Evolutionary conservation across 1,139 yeast species (phyloP), one percentile per base, ranked within the genome.

Genomic region (Zhuliangozyma blackwelliae): DNA sequence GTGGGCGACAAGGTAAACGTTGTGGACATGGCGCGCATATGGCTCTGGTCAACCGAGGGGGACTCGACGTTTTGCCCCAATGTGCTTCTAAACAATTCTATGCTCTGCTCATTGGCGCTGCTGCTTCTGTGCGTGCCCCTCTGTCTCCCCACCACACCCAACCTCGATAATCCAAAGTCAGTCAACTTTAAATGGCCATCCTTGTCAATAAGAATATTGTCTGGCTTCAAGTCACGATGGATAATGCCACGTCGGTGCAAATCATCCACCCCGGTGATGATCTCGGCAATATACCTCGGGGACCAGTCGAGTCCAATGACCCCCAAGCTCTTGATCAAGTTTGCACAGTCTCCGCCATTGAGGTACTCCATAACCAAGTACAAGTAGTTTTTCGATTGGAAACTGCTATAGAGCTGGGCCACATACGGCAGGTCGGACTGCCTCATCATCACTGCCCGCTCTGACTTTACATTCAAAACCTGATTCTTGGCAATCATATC

Each of bases 401-500:
- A 94, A 28, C 95, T 84, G 37, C 84, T 85, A 55, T 82, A 87
- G 29, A 94, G 68, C 52, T 85, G 90, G 1, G 96, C 97, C 41
- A 92, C 97, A 56, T 85, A 89, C 0, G 96, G 95, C 30, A 94
- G 85, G 48, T 89, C 95, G 2, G 95, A 78, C 54, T 94, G 98
- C 5, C 95, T 82, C 95, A 94, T 92, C 92, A 94, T 83, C 21
- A 92, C 94, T 0, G 97, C 97, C 31, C 98, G 68, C 56, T 94
- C 99, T 1, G 96, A 87, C 50, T 85, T 85, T 31, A 94, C 96
- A 55, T 94, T 92, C 32, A 89, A 80, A 3, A 92, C 94, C 63
- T 94, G 98, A 66, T 94, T 94, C 60, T 92, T 92, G 2, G 96
- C 94, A 46, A 92, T 82, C 97, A 94, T 92, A 58, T 92, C 98